A percentile compares a stretch with the other conserved stretches of the same genome.
These are phyloP conservation scores for Parasarocladium wereldwijsianum DNA, from an alignment of 2,329 filamentous ascomycete genomes.

Conservation along the genomic window DNA sequence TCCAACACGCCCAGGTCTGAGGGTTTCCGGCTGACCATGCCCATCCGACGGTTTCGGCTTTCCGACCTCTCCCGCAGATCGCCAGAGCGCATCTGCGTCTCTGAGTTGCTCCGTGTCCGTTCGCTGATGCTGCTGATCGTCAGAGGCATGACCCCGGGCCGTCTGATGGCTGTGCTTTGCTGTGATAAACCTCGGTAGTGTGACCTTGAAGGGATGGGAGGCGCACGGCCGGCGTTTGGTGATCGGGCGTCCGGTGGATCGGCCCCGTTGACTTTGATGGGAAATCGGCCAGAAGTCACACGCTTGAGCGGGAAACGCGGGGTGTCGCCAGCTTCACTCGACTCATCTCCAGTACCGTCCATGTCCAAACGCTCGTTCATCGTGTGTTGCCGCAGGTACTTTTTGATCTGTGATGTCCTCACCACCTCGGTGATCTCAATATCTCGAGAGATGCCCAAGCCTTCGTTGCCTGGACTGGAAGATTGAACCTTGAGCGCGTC, in stretches of 20 bases:
- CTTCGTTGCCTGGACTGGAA: conserved; percentile 39
- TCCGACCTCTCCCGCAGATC: conserved; percentile 34
- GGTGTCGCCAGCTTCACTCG: conserved; percentile 59
- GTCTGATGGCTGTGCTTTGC: conserved; percentile 47
- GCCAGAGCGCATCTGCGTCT: conserved; percentile 38
- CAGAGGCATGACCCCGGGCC: conserved; percentile 57
- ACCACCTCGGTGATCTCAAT: conserved; percentile 48
- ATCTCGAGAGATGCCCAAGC: conserved; percentile 30
- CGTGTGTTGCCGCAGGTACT: conserved; percentile 38
- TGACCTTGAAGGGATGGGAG: conserved; percentile 61
- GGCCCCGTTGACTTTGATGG: conserved; percentile 57
- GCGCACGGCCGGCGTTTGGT: conserved; percentile 49
- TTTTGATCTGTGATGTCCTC: conserved; percentile 47
- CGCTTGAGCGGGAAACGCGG: conserved; percentile 55
- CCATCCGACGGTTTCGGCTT: conserved; percentile 48
- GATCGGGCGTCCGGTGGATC: conserved; percentile 56
- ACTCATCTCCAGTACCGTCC: conserved; percentile 39
- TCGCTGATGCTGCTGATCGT: conserved; percentile 58
- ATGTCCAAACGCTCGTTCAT: conserved; percentile 34
- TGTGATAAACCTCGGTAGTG: conserved; percentile 66
- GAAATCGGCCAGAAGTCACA: conserved; percentile 49
- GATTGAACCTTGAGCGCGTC: conserved; percentile 48
- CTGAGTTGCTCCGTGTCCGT: conserved; percentile 50
- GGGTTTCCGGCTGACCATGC: conserved; percentile 43
- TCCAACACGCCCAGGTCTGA: conserved; percentile 49